phyloP scores from a whole-genome alignment of 768 basidiomycete species.

The Boletales sp. region DNA sequence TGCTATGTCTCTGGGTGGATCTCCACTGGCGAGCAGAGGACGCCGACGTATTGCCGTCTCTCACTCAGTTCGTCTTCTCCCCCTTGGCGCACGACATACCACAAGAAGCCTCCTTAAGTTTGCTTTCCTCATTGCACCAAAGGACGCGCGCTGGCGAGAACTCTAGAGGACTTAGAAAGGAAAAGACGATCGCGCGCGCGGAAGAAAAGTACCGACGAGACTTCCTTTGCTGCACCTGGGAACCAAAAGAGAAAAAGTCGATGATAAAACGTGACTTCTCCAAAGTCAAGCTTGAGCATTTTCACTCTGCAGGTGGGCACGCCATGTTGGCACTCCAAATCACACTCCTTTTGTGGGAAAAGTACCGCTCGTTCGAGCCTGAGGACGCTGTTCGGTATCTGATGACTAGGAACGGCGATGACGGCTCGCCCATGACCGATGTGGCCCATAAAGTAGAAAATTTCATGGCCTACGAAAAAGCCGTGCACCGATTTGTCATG shows the following conservation, averaged over 20 bases:
- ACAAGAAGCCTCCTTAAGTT: constrained; percentile 19
- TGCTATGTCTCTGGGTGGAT: constrained; percentile 70
- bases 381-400: constrained; percentile 41
- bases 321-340: constrained; percentile 46
- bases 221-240: constrained; percentile 19
- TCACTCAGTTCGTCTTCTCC: constrained; percentile 31
- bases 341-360: constrained; percentile 36
- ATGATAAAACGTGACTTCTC: constrained; percentile 28
- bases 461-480: constrained; percentile 35
- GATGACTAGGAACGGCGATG: constrained; percentile 30
- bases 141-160: constrained; percentile 19
- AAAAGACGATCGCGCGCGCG: constrained; percentile 24
- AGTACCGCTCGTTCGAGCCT: constrained; percentile 40
- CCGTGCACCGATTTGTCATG: constrained; percentile 44
- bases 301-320: constrained; percentile 35
- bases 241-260: constrained; percentile 24
- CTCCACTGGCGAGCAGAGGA: constrained; percentile 62
- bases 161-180: constrained; percentile 23
- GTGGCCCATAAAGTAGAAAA: constrained; percentile 24
- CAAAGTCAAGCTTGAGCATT: constrained; percentile 29
- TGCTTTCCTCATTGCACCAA: constrained; percentile 31
- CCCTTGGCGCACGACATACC: constrained; percentile 30
- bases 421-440: constrained; percentile 24
- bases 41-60: constrained; percentile 27
- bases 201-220: constrained; percentile 17